Conservation (phyloP, 2,329 filamentous ascomycete species). For the Clarireedia monteithiana region DNA sequence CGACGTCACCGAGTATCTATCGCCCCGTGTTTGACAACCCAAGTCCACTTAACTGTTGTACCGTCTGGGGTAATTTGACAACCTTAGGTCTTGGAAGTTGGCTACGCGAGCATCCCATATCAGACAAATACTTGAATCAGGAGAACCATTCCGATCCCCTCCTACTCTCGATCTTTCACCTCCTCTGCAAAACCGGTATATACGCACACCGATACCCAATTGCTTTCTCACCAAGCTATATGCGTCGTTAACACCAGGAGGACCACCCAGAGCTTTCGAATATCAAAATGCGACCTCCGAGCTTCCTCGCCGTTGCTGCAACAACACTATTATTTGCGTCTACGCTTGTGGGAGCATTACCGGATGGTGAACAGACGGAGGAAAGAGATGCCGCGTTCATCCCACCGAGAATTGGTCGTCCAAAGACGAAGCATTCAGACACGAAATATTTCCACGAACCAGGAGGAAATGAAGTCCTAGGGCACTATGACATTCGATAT, state of each 20-base stretch:
- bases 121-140: no score
- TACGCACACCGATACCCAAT: no score
- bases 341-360: background rate
- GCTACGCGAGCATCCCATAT: background rate
- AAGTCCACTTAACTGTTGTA: constrained; percentile 9
- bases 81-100: constrained; percentile 1
- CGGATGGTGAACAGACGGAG: background rate
- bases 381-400: background rate
- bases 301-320: background rate
- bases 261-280: background rate
- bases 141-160: no score
- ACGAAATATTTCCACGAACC: constrained; percentile 42
- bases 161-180: no score
- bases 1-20: background rate
- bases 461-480: constrained; percentile 49
- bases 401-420: background rate
- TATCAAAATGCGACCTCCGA: constrained; percentile 4
- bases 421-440: background rate
- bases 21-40: background rate
- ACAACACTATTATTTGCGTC: background rate
- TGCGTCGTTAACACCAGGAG: no score
- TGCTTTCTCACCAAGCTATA: no score
- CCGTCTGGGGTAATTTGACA: constrained; percentile 5
- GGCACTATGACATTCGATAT: constrained; percentile 69
- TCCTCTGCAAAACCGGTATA: no score